Percentiles rank a stretch among this genome's conserved stretches.
Evolutionary conservation across 768 basidiomycete species (phyloP).

Genomic region (Lentinula raphanica): DNA sequence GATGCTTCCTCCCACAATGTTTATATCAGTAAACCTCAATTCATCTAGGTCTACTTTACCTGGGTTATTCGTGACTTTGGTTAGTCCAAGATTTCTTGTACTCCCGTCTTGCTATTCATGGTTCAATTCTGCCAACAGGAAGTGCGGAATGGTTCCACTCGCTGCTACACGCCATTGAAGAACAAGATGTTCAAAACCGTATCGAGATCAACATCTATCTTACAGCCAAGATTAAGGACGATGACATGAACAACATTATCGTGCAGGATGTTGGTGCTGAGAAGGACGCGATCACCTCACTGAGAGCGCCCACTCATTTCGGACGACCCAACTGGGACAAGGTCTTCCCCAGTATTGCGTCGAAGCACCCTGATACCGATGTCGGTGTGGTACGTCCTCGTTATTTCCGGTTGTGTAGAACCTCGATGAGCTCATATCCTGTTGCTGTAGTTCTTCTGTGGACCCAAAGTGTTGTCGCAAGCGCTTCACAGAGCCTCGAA

Average conservation of each 20-base stretch:
- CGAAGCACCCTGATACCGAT: conserved; percentile 85
- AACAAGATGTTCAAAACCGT: conserved; percentile 77
- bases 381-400: conserved; percentile 70
- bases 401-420: neutral
- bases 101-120: neutral
- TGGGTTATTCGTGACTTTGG: conserved; percentile 96
- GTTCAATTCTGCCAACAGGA: neutral
- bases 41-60: conserved; percentile 69
- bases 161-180: conserved; percentile 87
- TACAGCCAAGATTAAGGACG: conserved; percentile 85
- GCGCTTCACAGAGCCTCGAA: conserved; percentile 76
- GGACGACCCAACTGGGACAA: conserved; percentile 85
- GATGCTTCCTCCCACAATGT: no score
- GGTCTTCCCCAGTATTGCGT: conserved; percentile 65
- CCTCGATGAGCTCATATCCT: neutral
- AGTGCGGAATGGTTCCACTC: conserved; percentile 90
- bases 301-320: conserved; percentile 90
- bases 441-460: conserved; percentile 73
- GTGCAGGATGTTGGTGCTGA: conserved; percentile 92
- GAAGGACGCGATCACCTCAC: conserved; percentile 83
- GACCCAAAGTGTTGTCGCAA: conserved; percentile 66
- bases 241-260: conserved; percentile 91
- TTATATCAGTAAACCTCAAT: neutral
- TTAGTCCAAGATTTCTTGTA: neutral
- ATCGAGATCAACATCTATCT: conserved; percentile 96